Evolutionary conservation across 148 eudicot species (phyloP).

Genomic region (Chenopodium album): DNA sequence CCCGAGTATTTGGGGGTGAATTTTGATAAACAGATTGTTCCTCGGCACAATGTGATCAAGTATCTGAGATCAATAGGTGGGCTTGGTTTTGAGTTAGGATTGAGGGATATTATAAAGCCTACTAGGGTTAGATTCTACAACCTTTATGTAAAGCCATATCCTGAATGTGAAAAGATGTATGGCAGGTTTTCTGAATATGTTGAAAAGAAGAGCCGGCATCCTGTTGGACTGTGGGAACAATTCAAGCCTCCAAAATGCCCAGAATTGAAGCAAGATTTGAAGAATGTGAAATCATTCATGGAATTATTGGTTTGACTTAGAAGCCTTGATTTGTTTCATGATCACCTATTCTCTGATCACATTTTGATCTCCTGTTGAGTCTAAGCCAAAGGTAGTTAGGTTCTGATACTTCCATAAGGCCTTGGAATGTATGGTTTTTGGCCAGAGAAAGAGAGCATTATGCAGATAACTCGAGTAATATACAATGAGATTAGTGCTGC

Average conservation of each 20-base stretch:
- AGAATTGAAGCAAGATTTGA: conserved; percentile 45
- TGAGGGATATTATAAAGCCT: conserved; percentile 65
- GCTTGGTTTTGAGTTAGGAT: conserved; percentile 70
- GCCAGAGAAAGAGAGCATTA: neutral
- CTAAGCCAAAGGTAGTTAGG: neutral
- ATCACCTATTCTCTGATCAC: neutral
- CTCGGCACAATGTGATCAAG: conserved; percentile 75
- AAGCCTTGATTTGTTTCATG: neutral
- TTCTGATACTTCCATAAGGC: neutral
- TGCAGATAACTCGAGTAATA: neutral
- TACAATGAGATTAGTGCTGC: neutral
- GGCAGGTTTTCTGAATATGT: conserved; percentile 53
- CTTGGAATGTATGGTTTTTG: neutral
- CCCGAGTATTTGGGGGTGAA: conserved; percentile 84
- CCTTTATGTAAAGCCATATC: conserved; percentile 90
- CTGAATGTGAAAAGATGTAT: conserved; percentile 79
- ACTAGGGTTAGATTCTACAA: conserved; percentile 74
- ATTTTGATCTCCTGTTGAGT: neutral
- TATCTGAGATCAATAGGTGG: conserved; percentile 73
- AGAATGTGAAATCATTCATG: conserved; percentile 52
- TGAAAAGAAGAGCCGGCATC: conserved; percentile 49
- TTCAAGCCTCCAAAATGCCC: conserved; percentile 53
- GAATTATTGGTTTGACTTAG: conserved; percentile 22
- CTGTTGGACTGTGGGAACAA: conserved; percentile 77
- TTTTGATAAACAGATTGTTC: conserved; percentile 85